Evolutionary conservation across 1,139 yeast genomes (phyloP).

Genomic region (Kodamaea ohmeri): DNA sequence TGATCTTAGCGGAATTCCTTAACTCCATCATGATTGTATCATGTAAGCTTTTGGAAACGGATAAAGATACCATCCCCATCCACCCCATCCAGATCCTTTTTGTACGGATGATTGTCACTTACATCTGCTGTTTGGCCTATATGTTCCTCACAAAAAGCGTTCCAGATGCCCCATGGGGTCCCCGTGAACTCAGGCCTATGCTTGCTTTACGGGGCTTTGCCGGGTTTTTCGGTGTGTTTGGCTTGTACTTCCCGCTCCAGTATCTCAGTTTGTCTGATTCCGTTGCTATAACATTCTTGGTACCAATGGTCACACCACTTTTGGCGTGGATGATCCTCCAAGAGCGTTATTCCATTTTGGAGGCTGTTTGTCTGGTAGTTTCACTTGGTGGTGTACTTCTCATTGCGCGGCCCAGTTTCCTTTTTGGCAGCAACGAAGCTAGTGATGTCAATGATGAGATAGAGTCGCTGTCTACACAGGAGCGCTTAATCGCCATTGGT

Average conservation of each 20-base stretch:
- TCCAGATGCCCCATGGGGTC: conserved; percentile 71
- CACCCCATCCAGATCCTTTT: conserved; percentile 77
- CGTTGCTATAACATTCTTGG: conserved; percentile 72
- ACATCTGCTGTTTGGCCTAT: conserved; percentile 52
- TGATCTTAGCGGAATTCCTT: conserved; percentile 62
- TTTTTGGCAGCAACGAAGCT: conserved; percentile 51
- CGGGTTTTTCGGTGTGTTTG: conserved; percentile 80
- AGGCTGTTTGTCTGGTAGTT: conserved; percentile 64
- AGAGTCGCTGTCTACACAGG: conserved; percentile 40
- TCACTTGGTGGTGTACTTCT: conserved; percentile 75
- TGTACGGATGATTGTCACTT: conserved; percentile 74
- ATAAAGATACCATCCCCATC: conserved; percentile 55
- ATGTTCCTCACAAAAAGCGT: conserved; percentile 50
- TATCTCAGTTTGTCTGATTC: conserved; percentile 75
- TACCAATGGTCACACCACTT: conserved; percentile 75
- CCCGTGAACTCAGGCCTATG: conserved; percentile 52
- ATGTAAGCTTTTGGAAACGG: conserved; percentile 68
- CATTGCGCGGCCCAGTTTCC: conserved; percentile 77
- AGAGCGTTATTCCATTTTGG: conserved; percentile 66
- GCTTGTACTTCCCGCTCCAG: conserved; percentile 69
- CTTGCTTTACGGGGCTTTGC: conserved; percentile 63
- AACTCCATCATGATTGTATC: conserved; percentile 75
- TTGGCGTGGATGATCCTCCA: conserved; percentile 66
- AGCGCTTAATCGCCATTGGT: conserved; percentile 52
- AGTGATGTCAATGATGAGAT: conserved; percentile 27